These are phyloP conservation scores for Eucalyptus coolabah DNA, from an alignment of 345 rosid genomes.

Conservation along the genomic window DNA sequence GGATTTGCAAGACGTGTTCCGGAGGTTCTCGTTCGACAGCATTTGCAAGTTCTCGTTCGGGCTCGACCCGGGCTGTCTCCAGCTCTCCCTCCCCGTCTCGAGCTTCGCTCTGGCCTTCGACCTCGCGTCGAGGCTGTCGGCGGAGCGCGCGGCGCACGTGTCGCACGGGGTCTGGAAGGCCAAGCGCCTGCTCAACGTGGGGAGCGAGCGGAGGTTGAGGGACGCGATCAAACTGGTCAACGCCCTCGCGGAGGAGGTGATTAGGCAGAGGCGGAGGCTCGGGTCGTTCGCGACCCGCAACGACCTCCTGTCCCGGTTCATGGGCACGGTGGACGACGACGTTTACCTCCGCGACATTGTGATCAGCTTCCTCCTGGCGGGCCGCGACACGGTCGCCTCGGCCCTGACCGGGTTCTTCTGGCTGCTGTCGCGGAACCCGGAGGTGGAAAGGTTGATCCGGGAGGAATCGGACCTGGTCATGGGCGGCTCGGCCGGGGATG, in stretches of 20 bases:
- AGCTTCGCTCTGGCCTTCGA: slow-evolving; percentile 53
- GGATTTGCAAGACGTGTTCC: slow-evolving; percentile 56
- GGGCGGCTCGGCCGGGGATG: slow-evolving; percentile 1
- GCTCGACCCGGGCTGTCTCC: slow-evolving; percentile 46
- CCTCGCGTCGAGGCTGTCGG: slow-evolving; percentile 34
- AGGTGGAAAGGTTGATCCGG: slow-evolving; percentile 30
- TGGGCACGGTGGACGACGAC: slow-evolving; percentile 37
- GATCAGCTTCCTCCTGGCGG: slow-evolving; percentile 59
- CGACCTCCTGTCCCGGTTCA: slow-evolving; percentile 60
- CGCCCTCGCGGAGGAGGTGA: slow-evolving; percentile 30
- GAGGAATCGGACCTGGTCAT: slow-evolving; percentile 33
- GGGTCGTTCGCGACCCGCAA: slow-evolving; percentile 5
- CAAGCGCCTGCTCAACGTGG: slow-evolving; percentile 35
- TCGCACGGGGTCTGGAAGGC: slow-evolving; percentile 42
- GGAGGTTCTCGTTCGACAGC: slow-evolving; percentile 55
- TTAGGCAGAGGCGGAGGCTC: slow-evolving; percentile 19
- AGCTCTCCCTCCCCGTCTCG: slow-evolving; percentile 27
- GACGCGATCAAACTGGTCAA: slow-evolving; percentile 35
- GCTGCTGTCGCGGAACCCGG: slow-evolving; percentile 33
- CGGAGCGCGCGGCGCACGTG: slow-evolving; percentile 31
- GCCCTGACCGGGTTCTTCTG: slow-evolving; percentile 58
- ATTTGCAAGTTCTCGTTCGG: slow-evolving; percentile 61
- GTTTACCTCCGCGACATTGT: slow-evolving; percentile 56
- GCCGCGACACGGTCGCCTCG: slow-evolving; percentile 68
- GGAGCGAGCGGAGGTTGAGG: slow-evolving; percentile 44